phyloP scores from a whole-genome alignment of 345 rosid species.

The Euclidium syriacum region DNA sequence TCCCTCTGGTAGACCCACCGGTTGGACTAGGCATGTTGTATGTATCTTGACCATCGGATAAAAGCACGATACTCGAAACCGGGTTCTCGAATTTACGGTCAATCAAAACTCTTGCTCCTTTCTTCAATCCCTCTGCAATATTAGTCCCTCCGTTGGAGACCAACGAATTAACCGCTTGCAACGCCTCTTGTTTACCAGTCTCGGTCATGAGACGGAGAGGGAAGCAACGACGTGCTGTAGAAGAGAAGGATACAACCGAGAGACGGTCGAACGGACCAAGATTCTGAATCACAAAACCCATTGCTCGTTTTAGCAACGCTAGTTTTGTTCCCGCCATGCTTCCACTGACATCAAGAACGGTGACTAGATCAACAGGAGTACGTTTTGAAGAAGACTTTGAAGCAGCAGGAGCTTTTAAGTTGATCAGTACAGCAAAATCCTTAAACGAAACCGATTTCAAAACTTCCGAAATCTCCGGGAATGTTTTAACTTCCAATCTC shows the following conservation, averaged over 20 bases:
- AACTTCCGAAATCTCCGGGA: slow-evolving; percentile 67
- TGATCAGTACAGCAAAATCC: slow-evolving; percentile 69
- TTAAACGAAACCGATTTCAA: slow-evolving; percentile 43
- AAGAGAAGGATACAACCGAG: slow-evolving; percentile 88
- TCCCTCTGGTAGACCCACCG: slow-evolving; percentile 22
- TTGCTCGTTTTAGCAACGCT: slow-evolving; percentile 90
- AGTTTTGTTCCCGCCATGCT: slow-evolving; percentile 98
- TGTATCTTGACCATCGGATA: slow-evolving; percentile 95
- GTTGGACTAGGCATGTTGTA: slow-evolving; percentile 54
- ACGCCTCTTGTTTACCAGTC: slow-evolving; percentile 67
- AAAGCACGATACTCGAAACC: slow-evolving; percentile 74
- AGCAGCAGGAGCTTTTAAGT: slow-evolving; percentile 71
- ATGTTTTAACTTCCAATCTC: slow-evolving; percentile 51
- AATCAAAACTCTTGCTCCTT: slow-evolving; percentile 71
- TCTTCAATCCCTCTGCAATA: slow-evolving; percentile 85
- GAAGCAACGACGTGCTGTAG: slow-evolving; percentile 77
- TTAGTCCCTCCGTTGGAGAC: slow-evolving; percentile 90
- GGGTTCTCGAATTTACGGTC: slow-evolving; percentile 84
- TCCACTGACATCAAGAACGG: slow-evolving; percentile 97
- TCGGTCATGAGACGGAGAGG: slow-evolving; percentile 84
- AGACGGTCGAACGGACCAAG: slow-evolving; percentile 91
- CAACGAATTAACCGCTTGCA: slow-evolving; percentile 81
- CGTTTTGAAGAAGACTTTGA: slow-evolving; percentile 41
- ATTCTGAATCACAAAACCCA: slow-evolving; percentile 97
- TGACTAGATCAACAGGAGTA: slow-evolving; percentile 85